These are phyloP conservation scores for Protomyces gravidus DNA, from an alignment of 1,139 yeast species.

Conservation along the genomic window DNA sequence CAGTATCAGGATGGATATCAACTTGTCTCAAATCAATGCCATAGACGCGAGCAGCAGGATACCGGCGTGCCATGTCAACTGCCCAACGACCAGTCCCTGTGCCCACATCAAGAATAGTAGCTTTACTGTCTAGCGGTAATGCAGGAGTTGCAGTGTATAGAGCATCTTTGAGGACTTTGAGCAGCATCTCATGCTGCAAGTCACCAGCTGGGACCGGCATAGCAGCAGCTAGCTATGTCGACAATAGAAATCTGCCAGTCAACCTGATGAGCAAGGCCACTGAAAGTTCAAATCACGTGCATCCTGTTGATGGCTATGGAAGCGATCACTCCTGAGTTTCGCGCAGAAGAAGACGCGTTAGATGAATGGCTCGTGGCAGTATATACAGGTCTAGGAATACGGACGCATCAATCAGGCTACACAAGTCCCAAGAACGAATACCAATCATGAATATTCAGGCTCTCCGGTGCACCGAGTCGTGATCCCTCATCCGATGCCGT, in stretches of 20 bases:
- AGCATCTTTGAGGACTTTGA: conserved; percentile 1
- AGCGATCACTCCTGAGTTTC: too few relatives aligned
- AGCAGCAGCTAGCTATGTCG: background rate
- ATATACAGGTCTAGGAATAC: too few relatives aligned
- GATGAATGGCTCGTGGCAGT: too few relatives aligned
- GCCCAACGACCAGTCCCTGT: conserved; percentile 33
- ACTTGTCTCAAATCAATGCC: conserved; percentile 32
- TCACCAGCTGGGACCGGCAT: conserved; percentile 2
- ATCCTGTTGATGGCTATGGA: too few relatives aligned
- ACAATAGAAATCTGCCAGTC: too few relatives aligned
- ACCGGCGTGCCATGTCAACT: conserved; percentile 29
- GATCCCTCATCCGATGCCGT: conserved; percentile 12
- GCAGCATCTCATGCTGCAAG: conserved; percentile 20
- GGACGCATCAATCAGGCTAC: too few relatives aligned
- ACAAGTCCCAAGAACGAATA: conserved; percentile 22
- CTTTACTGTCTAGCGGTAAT: background rate
- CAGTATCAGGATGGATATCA: background rate
- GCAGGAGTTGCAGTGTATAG: conserved; percentile 8
- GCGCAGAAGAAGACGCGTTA: too few relatives aligned
- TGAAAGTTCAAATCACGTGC: too few relatives aligned
- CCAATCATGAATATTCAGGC: conserved; percentile 23
- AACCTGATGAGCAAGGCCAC: too few relatives aligned
- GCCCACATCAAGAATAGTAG: conserved; percentile 31
- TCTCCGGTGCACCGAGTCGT: conserved; percentile 22
- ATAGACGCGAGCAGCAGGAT: conserved; percentile 28